These are phyloP conservation scores for Aquanectria penicillioides DNA, from an alignment of 2,329 filamentous ascomycete species.

Conservation along the genomic window DNA sequence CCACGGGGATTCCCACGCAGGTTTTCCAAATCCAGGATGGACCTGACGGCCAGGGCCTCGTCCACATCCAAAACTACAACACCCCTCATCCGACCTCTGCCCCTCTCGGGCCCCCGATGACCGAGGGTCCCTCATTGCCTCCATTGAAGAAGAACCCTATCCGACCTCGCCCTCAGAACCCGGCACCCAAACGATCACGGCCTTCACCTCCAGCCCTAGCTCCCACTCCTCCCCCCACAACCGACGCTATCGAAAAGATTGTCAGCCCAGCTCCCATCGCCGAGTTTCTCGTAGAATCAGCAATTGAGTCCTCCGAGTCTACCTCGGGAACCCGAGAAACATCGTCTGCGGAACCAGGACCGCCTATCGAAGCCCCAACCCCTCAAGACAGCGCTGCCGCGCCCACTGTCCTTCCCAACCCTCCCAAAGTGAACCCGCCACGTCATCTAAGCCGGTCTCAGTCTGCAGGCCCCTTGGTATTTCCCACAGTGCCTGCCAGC, in stretches of 20 bases:
- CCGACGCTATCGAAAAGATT: slow-evolving; percentile 48
- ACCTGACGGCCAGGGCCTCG: slow-evolving; percentile 47
- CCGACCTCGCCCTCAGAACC: slow-evolving; percentile 23
- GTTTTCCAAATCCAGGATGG: slow-evolving; percentile 53
- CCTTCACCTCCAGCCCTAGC: slow-evolving; percentile 40
- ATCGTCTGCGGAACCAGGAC: slow-evolving; percentile 32
- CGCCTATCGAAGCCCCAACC: slow-evolving; percentile 25
- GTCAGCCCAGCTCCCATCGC: slow-evolving; percentile 39
- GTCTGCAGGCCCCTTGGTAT: slow-evolving; percentile 49
- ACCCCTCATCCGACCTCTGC: slow-evolving; percentile 39
- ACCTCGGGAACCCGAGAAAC: slow-evolving; percentile 16
- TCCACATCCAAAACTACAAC: slow-evolving; percentile 50
- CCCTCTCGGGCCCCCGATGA: slow-evolving; percentile 27
- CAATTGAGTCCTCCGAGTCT: slow-evolving; percentile 17
- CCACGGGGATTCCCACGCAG: slow-evolving; percentile 53
- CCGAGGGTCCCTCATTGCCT: slow-evolving; percentile 38
- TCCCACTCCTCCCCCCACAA: slow-evolving; percentile 53
- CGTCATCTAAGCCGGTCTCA: slow-evolving; percentile 49
- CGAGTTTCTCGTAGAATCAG: slow-evolving; percentile 21
- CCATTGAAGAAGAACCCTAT: slow-evolving; percentile 33
- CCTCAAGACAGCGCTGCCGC: slow-evolving; percentile 22
- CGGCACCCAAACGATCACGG: slow-evolving; percentile 32
- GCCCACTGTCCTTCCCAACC: slow-evolving; percentile 1
- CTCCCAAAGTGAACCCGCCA: slow-evolving; percentile 28
- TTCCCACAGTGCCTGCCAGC: slow-evolving; percentile 56